Conservation (phyloP, 2,329 filamentous ascomycete species). For the Teratosphaeria nubilosa region DNA sequence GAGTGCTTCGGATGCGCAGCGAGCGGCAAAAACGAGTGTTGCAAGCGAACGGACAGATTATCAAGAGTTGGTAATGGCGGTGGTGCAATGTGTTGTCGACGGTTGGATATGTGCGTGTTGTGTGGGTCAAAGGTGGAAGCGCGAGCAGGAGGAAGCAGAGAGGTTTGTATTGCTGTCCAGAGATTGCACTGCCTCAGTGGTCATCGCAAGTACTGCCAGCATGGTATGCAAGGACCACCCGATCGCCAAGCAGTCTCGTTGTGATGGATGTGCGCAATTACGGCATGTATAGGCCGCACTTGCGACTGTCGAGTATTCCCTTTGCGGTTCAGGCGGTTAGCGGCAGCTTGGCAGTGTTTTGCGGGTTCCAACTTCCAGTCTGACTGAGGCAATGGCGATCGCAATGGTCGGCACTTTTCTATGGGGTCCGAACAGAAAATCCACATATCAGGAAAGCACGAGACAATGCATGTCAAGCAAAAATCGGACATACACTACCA, state of each 20-base stretch:
- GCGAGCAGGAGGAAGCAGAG: neutral
- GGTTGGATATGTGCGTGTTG: slow-evolving; percentile 5
- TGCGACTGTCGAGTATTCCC: neutral
- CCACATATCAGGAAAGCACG: neutral
- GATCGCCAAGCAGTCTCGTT: neutral
- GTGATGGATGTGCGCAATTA: neutral
- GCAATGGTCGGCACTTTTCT: neutral
- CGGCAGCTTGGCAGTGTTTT: neutral
- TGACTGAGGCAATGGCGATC: neutral
- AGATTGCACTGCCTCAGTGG: slow-evolving; percentile 6
- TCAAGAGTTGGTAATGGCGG: slow-evolving; percentile 27
- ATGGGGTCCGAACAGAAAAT: neutral
- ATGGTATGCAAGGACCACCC: slow-evolving; percentile 3
- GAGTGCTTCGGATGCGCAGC: neutral
- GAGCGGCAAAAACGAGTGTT: neutral
- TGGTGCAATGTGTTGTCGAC: slow-evolving; percentile 17
- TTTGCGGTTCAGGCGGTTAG: neutral
- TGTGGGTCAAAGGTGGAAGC: slow-evolving; percentile 3
- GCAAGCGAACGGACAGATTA: slow-evolving; percentile 14
- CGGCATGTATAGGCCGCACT: neutral
- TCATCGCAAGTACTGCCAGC: slow-evolving; percentile 1
- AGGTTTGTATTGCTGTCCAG: neutral
- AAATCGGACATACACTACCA: neutral
- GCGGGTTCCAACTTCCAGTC: neutral
- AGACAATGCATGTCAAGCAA: neutral